These are phyloP conservation scores for Sporothrix sp. DNA, from an alignment of 2,329 filamentous ascomycete genomes.

Conservation along the genomic window DNA sequence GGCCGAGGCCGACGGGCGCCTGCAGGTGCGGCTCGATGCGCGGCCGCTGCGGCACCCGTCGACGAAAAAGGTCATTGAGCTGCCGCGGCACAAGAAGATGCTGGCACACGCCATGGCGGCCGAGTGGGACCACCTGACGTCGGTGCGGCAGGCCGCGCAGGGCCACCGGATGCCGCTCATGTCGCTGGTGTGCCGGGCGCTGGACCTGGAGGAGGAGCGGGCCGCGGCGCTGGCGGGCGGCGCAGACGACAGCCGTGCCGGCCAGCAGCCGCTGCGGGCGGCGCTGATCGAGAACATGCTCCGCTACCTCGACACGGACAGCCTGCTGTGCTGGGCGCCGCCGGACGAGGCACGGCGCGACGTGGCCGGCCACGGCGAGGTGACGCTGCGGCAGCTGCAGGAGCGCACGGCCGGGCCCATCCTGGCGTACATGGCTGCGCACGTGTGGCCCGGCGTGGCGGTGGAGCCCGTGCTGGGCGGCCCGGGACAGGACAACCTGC, in stretches of 20 bases:
- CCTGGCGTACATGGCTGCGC: constrained; percentile 57
- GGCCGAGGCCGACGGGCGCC: constrained; percentile 44
- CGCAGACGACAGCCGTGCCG: too few relatives aligned
- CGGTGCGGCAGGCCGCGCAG: constrained; percentile 73
- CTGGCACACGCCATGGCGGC: constrained; percentile 78
- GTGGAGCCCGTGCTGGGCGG: constrained; percentile 69
- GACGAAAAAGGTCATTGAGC: constrained; percentile 58
- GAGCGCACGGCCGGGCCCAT: constrained; percentile 59
- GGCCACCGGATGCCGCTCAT: constrained; percentile 87
- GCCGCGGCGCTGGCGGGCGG: too few relatives aligned
- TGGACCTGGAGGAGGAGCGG: constrained; percentile 62
- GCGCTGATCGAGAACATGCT: constrained; percentile 60
- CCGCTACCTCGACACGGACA: constrained; percentile 86
- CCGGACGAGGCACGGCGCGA: constrained; percentile 38
- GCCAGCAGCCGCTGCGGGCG: constrained; percentile 39
- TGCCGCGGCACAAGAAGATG: constrained; percentile 67
- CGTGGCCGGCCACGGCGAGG: not conserved
- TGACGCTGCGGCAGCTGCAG: constrained; percentile 62
- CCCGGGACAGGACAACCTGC: constrained; percentile 52
- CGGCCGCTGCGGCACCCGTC: constrained; percentile 67
- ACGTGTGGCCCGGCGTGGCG: constrained; percentile 75
- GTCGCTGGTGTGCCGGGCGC: constrained; percentile 69
- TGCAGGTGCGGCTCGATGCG: constrained; percentile 59
- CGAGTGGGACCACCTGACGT: constrained; percentile 84
- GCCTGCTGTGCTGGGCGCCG: constrained; percentile 78